A percentile compares a stretch with the other conserved stretches of the same genome.
Conservation (phyloP, 2,329 filamentous ascomycete species). For the Aspergillus sp. region DNA sequence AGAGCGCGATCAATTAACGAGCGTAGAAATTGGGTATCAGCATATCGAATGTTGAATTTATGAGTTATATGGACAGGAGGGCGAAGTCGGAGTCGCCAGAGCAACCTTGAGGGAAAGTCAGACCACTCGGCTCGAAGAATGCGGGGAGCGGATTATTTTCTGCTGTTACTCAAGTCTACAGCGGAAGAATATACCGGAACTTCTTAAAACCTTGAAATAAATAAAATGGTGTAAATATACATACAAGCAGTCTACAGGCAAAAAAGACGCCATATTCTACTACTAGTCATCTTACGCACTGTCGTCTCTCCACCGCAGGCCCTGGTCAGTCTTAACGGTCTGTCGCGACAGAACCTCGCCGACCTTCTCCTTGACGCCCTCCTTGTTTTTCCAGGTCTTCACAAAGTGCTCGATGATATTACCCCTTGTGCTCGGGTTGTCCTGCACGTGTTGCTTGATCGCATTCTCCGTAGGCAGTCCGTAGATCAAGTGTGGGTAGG, state of each 20-base stretch:
- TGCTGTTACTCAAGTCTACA: not conserved
- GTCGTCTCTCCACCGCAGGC: conserved; percentile 27
- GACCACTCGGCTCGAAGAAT: not conserved
- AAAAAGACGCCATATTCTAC: not conserved
- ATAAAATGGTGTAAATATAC: conserved; percentile 6
- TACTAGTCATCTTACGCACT: not conserved
- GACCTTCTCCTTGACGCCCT: conserved; percentile 68
- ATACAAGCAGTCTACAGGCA: not conserved
- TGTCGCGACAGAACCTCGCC: conserved; percentile 67
- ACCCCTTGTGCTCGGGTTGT: conserved; percentile 48
- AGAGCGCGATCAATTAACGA: not conserved
- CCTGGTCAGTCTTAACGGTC: conserved; percentile 50
- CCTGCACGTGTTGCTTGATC: conserved; percentile 48
- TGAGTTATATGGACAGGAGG: not conserved
- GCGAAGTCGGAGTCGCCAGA: not conserved
- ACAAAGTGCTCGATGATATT: conserved; percentile 66
- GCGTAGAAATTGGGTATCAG: not conserved
- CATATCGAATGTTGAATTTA: not conserved
- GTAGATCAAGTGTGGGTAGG: conserved; percentile 70
- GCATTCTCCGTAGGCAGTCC: conserved; percentile 70
- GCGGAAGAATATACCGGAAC: not conserved
- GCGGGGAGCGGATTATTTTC: not conserved
- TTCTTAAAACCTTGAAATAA: not conserved
- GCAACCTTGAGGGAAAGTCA: not conserved
- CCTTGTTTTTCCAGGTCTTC: conserved; percentile 59